These are phyloP conservation scores for Medicago ruthenica DNA, from an alignment of 306 rosid genomes.

Conservation along the genomic window DNA sequence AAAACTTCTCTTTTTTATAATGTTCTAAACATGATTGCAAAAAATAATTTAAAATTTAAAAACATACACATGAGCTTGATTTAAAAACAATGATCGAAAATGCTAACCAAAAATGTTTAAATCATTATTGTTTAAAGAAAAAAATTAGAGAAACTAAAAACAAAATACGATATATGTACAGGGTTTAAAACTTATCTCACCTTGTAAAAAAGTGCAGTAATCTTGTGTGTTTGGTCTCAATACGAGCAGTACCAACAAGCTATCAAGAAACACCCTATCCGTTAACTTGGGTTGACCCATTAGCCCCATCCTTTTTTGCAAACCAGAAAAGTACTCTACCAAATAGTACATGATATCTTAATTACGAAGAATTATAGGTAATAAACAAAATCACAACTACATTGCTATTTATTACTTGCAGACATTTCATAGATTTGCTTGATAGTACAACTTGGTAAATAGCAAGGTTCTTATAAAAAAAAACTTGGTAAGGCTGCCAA, in stretches of 20 bases:
- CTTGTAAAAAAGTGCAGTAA: not conserved
- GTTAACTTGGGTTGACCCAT: not conserved
- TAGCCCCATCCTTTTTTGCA: not conserved
- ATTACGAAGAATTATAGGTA: not conserved
- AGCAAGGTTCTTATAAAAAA: not conserved
- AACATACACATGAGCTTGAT: too few species aligned
- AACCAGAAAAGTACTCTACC: not conserved
- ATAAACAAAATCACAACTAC: not conserved
- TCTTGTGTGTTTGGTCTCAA: not conserved
- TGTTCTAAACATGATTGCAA: too few species aligned
- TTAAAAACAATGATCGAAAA: too few species aligned
- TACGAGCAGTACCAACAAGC: not conserved
- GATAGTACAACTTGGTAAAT: not conserved
- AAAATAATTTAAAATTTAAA: too few species aligned
- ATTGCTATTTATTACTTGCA: not conserved
- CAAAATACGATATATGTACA: too few species aligned
- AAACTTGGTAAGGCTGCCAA: not conserved
- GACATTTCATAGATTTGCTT: slow-evolving; percentile 8
- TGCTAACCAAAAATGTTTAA: too few species aligned
- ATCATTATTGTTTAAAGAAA: too few species aligned
- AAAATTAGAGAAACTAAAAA: too few species aligned
- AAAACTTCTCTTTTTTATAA: too few species aligned
- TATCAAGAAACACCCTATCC: not conserved
- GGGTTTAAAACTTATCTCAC: too few species aligned
- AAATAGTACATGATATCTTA: not conserved